phyloP scores from a whole-genome alignment of 208 protist species.

The Porcisia hertigi region DNA sequence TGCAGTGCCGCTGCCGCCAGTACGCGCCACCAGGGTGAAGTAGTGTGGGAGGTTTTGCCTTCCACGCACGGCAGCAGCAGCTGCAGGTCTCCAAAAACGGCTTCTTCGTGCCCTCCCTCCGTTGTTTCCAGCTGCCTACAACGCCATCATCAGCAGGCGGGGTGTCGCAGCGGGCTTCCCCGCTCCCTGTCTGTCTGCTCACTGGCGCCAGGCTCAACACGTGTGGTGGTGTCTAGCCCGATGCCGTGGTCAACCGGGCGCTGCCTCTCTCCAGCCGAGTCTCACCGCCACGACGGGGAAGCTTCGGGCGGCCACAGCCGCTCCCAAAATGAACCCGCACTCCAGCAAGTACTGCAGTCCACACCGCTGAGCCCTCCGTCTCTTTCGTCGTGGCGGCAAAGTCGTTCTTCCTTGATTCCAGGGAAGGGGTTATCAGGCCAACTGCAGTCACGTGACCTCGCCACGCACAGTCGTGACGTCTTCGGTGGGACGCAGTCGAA shows the following conservation, averaged over 20 bases:
- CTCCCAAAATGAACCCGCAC: not conserved
- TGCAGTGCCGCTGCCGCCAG: not conserved
- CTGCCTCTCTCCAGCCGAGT: conserved; percentile 8
- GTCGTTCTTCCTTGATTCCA: not conserved
- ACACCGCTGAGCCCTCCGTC: not conserved
- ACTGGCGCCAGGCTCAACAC: conserved; percentile 11
- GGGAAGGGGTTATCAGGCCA: not conserved
- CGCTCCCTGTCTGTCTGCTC: conserved; percentile 13
- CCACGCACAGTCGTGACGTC: not conserved
- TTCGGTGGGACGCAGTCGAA: not conserved
- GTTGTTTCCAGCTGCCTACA: conserved; percentile 16
- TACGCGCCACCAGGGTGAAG: not conserved
- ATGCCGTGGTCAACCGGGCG: not conserved
- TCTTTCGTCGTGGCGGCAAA: not conserved
- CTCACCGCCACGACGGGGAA: not conserved
- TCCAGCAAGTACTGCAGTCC: not conserved
- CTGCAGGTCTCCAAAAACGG: not conserved
- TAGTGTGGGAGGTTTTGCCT: conserved; percentile 13
- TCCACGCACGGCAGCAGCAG: not conserved
- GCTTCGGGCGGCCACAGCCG: not conserved
- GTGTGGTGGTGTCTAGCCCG: not conserved
- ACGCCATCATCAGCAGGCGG: conserved; percentile 20
- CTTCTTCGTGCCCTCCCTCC: conserved; percentile 13
- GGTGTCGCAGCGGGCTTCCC: conserved; percentile 21
- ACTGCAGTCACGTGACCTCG: not conserved